phyloP scores from a whole-genome alignment of 306 rosid species.

The Trichosanthes truncata region DNA sequence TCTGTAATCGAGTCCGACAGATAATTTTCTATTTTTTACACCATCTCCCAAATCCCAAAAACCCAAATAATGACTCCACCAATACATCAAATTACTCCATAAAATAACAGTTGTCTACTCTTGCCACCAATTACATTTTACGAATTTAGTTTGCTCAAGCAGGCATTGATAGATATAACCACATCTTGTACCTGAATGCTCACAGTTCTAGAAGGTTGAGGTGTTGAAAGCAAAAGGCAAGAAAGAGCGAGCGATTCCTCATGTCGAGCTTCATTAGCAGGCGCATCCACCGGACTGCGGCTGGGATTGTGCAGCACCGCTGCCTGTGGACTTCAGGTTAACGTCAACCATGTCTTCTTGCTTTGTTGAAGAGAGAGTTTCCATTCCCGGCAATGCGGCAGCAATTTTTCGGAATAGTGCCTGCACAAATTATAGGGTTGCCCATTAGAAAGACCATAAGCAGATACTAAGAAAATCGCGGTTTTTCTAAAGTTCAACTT shows the following conservation, averaged over 20 bases:
- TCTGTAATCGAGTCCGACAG: background rate
- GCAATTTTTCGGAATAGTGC: constrained; percentile 87
- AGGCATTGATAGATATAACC: background rate
- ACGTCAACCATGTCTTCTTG: constrained; percentile 95
- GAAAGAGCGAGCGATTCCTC: constrained; percentile 2
- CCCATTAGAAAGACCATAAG: background rate
- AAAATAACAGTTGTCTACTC: constrained; percentile 12
- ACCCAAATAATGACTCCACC: constrained; percentile 11
- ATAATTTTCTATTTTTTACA: constrained; percentile 1
- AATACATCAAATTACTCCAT: constrained; percentile 6
- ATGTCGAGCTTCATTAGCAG: constrained; percentile 25
- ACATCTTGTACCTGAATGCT: constrained; percentile 7
- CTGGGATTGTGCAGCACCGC: constrained; percentile 35
- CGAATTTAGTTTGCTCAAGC: constrained; percentile 1
- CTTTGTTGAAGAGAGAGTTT: constrained; percentile 70
- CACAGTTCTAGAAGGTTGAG: background rate
- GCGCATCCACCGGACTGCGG: constrained; percentile 57
- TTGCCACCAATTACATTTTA: constrained; percentile 7
- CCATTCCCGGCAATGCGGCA: constrained; percentile 92
- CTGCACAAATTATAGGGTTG: constrained; percentile 14
- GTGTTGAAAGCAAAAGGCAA: background rate
- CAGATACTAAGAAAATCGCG: background rate
- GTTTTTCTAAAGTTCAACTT: background rate
- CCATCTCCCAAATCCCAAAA: constrained; percentile 8
- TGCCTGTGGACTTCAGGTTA: constrained; percentile 57